phyloP scores from a whole-genome alignment of 305 asterid species.

The Fraxinus paxiana region DNA sequence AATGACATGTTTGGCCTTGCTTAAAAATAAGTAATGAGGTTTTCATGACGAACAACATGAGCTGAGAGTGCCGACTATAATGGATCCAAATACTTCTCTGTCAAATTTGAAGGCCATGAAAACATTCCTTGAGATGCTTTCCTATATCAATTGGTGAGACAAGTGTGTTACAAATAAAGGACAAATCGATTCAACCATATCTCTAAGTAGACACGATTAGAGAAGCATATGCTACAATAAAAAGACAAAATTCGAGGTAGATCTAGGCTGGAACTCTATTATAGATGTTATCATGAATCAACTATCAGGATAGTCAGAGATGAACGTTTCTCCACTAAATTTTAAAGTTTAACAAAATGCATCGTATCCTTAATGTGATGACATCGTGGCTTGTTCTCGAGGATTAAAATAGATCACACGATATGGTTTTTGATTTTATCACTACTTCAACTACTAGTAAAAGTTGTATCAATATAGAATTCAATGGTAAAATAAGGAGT shows the following conservation, averaged over 20 bases:
- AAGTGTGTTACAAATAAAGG: background rate
- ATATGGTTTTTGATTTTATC: background rate
- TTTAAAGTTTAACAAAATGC: background rate
- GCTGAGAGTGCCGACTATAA: background rate
- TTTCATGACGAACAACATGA: background rate
- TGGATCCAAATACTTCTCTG: background rate
- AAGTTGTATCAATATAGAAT: background rate
- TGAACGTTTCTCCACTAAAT: background rate
- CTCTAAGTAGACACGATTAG: background rate
- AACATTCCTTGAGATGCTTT: background rate
- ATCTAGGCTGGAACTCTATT: background rate
- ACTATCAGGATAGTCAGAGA: background rate
- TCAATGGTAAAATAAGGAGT: background rate
- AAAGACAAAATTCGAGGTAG: background rate
- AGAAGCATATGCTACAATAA: background rate
- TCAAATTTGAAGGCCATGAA: background rate
- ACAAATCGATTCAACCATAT: background rate
- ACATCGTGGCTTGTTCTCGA: background rate
- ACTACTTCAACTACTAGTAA: background rate
- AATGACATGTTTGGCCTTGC: background rate
- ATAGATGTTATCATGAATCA: background rate
- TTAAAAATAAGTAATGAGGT: background rate
- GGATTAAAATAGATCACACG: background rate
- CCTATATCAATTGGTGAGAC: background rate
- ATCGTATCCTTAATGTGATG: background rate